These are phyloP conservation scores for Fagus crenata DNA, from an alignment of 306 rosid genomes.

Conservation along the genomic window DNA sequence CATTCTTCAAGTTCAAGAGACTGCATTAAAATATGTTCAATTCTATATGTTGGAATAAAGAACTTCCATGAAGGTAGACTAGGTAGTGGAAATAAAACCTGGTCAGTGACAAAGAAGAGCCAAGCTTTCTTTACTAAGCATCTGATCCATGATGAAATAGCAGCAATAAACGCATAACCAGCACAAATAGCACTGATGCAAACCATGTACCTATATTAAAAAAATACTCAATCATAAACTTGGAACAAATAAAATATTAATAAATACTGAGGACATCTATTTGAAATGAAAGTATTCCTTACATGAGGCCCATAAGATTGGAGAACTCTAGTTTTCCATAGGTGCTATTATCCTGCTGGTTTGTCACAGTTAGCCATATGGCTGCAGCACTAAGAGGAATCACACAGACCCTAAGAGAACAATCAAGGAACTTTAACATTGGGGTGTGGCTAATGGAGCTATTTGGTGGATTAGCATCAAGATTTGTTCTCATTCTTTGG, in stretches of 20 bases:
- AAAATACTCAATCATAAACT: neutral
- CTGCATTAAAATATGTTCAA: neutral
- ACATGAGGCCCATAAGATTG: conserved; percentile 75
- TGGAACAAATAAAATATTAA: neutral
- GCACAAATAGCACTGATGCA: conserved; percentile 63
- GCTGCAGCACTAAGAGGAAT: conserved; percentile 70
- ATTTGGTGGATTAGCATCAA: conserved; percentile 21
- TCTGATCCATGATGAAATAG: conserved; percentile 53
- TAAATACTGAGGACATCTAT: neutral
- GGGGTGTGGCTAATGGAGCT: conserved; percentile 20
- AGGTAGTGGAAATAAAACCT: conserved; percentile 44
- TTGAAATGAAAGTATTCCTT: conserved; percentile 17
- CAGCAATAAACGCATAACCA: conserved; percentile 60
- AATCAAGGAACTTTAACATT: conserved; percentile 56
- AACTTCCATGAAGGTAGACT: neutral
- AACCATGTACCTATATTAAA: conserved; percentile 68
- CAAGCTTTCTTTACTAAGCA: conserved; percentile 57
- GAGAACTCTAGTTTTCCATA: conserved; percentile 61
- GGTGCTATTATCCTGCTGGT: conserved; percentile 52
- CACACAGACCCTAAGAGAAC: conserved; percentile 54
- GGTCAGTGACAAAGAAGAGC: conserved; percentile 83
- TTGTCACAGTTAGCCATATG: conserved; percentile 69
- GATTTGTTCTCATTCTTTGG: conserved; percentile 35
- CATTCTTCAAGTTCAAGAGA: too few species aligned
- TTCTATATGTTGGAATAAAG: neutral